A percentile compares a stretch with the other conserved stretches of the same genome.
Conservation (phyloP, 805 yeast species). For the baker's yeast (Saccharomyces cerevisiae) region DNA sequence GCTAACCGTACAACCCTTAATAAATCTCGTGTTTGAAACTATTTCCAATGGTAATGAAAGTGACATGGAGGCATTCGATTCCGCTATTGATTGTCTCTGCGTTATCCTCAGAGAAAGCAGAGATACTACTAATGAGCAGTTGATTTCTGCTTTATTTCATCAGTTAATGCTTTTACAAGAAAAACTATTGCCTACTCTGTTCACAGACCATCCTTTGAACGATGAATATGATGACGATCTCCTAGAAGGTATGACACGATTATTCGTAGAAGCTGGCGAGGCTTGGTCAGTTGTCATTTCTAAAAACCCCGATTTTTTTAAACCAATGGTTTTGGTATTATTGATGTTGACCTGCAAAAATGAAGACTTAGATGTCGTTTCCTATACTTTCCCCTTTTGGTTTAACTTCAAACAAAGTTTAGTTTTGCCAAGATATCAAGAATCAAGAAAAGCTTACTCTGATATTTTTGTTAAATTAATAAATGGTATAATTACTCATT, state of each 20-base stretch:
- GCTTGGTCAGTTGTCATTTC: constrained; percentile 88
- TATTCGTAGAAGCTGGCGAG: constrained; percentile 89
- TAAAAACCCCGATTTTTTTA: constrained; percentile 57
- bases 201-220: constrained; percentile 2
- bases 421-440: constrained; percentile 26
- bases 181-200: constrained; percentile 35
- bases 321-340: constrained; percentile 64
- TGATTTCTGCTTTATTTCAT: constrained; percentile 59
- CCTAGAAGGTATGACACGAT: constrained; percentile 60
- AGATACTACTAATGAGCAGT: constrained; percentile 56
- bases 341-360: constrained; percentile 64
- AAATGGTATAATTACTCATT: constrained; percentile 47
- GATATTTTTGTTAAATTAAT: constrained; percentile 21
- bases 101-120: constrained; percentile 74
- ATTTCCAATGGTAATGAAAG: constrained; percentile 35
- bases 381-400: constrained; percentile 91
- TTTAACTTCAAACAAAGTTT: constrained; percentile 63
- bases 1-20: constrained; percentile 54
- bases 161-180: constrained; percentile 58
- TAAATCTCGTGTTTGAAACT: constrained; percentile 60
- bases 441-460: constrained; percentile 19
- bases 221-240: constrained; percentile 50
- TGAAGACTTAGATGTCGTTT: constrained; percentile 80
- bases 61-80: constrained; percentile 55
- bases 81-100: constrained; percentile 79